Conservation (phyloP, 805 yeast genomes). For the Martiniozyma abietophila region DNA sequence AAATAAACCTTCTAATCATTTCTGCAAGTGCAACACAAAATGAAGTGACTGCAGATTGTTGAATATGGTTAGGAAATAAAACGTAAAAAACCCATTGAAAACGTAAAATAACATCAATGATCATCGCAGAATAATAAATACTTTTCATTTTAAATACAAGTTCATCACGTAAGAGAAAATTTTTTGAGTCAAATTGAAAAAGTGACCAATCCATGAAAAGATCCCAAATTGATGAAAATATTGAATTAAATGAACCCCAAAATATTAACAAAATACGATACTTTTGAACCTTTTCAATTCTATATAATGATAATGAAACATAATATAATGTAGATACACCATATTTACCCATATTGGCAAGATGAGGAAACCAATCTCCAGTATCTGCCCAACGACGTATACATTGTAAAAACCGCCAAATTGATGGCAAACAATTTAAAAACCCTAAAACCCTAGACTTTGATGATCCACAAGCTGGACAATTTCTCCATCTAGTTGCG, state of each 20-base stretch:
- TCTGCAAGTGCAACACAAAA: constrained; percentile 80
- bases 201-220: constrained; percentile 94
- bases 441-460: constrained; percentile 75
- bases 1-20: constrained; percentile 69
- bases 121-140: constrained; percentile 66
- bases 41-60: constrained; percentile 82
- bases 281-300: constrained; percentile 42
- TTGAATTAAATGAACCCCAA: constrained; percentile 66
- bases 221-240: constrained; percentile 75
- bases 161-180: constrained; percentile 59
- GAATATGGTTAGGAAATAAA: constrained; percentile 62
- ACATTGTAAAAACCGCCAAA: constrained; percentile 90
- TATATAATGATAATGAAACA: constrained; percentile 64
- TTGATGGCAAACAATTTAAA: constrained; percentile 72
- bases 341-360: constrained; percentile 82
- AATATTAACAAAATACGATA: constrained; percentile 55
- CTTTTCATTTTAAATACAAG: constrained; percentile 51
- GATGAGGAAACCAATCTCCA: constrained; percentile 93
- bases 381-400: constrained; percentile 85
- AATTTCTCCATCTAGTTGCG: constrained; percentile 57
- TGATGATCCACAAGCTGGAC: constrained; percentile 63
- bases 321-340: constrained; percentile 57
- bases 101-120: constrained; percentile 63
- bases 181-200: constrained; percentile 52
- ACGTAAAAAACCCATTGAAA: constrained; percentile 93